Evolutionary conservation across 495 filamentous ascomycete species (phyloP), one percentile per base, ranked within the genome.

Genomic region (Penicillium malachiteum): DNA sequence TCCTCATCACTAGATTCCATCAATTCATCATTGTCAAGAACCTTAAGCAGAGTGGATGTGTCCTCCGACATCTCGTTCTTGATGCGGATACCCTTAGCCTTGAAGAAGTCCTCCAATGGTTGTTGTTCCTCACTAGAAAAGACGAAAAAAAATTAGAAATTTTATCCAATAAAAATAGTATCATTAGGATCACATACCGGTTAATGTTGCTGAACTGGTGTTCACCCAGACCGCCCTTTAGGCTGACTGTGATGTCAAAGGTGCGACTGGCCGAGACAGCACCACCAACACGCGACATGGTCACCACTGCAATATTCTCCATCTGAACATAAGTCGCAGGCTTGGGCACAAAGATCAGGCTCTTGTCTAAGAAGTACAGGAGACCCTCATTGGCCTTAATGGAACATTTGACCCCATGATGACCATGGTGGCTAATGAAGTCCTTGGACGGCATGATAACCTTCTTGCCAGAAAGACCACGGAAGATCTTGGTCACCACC

Each of bases 181-280:
- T 26, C 21, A 26, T 26, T 9, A 0, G 1, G 12, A 3, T 26
- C 3, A 52, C 78, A 45, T 73, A 85, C 83, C 93, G 90, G 67
- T 97, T 99, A 72, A 99, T 97, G 74, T 99, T 99, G 74, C 90
- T 96, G 75, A 99, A 97, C 62, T 96, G 91, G 58, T 92, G 88
- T 61, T 96, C 90, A 16, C 87, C 88, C 37, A 81, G 75, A 12
- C 84, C 85, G 34, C 71, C 75, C 79, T 97, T 97, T 74, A 96
- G 75, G 35, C 84, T 86, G 45, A 99, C 86, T 0, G 91, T 91
- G 56, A 99, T 96, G 65, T 99, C 95, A 57, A 99, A 99, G 1
- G 95, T 99, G 47, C 94, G 87, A 60, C 91, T 89, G 16, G 95
- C 92, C 8, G 92, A 95, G 31, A 97, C 84, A 7, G 94, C 92